Evolutionary conservation across 2,329 filamentous ascomycete species (phyloP).

Genomic region (Cladosporium velox): DNA sequence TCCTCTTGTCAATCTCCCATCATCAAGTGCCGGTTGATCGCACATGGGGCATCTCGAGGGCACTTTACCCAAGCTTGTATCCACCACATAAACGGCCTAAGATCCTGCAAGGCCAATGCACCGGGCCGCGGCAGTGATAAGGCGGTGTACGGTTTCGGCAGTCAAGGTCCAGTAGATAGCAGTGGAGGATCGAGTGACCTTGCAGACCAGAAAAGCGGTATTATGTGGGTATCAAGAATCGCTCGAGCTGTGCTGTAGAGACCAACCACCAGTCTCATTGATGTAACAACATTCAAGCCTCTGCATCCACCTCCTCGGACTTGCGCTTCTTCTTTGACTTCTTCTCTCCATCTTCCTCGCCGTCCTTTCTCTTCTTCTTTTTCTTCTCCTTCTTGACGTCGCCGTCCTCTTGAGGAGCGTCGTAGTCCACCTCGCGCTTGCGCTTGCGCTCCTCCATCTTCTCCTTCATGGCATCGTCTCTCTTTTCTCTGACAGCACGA

Average conservation of each 20-base stretch:
- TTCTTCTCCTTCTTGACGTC: conserved; percentile 50
- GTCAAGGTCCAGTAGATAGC: not conserved
- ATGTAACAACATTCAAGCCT: not conserved
- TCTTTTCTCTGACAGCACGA: conserved; percentile 73
- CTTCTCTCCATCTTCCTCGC: conserved; percentile 24
- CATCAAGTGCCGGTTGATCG: not conserved
- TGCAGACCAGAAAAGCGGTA: not conserved
- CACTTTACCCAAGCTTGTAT: not conserved
- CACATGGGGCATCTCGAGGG: not conserved
- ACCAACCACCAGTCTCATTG: not conserved
- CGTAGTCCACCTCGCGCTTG: conserved; percentile 81
- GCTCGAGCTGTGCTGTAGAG: conserved; percentile 10
- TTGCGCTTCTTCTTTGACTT: conserved; percentile 19
- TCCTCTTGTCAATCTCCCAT: not conserved
- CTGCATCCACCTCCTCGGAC: conserved; percentile 10
- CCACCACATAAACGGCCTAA: not conserved
- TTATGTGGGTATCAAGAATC: conserved; percentile 11
- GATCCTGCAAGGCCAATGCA: not conserved
- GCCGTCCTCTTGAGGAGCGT: conserved; percentile 76
- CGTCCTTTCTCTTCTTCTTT: conserved; percentile 53
- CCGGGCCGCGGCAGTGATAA: not conserved
- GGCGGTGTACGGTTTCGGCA: not conserved
- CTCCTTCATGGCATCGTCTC: conserved; percentile 79
- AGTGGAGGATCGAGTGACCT: not conserved
- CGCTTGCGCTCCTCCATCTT: conserved; percentile 87